phyloP scores from a whole-genome alignment of 192 early-diverging fungal species.

The Coemansia umbellata region DNA sequence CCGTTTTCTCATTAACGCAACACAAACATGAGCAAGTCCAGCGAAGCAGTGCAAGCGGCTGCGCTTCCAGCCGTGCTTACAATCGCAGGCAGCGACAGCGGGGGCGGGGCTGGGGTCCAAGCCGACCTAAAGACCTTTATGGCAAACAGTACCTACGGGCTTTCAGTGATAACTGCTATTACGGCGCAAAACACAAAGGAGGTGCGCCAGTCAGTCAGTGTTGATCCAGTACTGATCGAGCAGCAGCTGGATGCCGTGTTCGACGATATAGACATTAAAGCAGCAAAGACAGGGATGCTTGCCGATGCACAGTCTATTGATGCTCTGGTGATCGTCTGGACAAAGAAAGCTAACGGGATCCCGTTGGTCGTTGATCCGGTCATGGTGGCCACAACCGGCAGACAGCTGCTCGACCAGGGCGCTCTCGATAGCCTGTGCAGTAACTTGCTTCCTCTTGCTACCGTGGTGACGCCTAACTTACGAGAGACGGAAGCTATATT shows the following conservation, averaged over 20 bases:
- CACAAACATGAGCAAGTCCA: no score
- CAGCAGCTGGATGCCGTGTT: conserved; percentile 69
- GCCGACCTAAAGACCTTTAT: conserved; percentile 89
- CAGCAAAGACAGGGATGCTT: conserved; percentile 82
- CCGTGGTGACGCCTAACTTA: conserved; percentile 77
- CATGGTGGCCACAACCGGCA: conserved; percentile 77
- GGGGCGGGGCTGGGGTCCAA: conserved; percentile 76
- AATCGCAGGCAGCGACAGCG: conserved; percentile 67
- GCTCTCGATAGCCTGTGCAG: conserved; percentile 56
- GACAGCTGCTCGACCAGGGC: conserved; percentile 56
- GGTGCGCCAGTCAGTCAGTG: conserved; percentile 62
- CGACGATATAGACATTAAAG: conserved; percentile 69
- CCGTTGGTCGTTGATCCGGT: conserved; percentile 79
- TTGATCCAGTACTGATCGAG: conserved; percentile 61
- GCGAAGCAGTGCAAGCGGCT: no score
- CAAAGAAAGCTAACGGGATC: conserved; percentile 16
- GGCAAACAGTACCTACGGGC: conserved; percentile 64
- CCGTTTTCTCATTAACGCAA: no score
- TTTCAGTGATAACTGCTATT: conserved; percentile 71
- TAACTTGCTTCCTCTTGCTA: conserved; percentile 66
- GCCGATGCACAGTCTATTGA: conserved; percentile 61
- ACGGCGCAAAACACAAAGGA: conserved; percentile 87
- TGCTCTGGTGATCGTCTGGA: conserved; percentile 51
- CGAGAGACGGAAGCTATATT: conserved; percentile 75
- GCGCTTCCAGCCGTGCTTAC: conserved; percentile 45